A percentile compares a stretch with the other conserved stretches of the same genome.
Conservation (phyloP, 306 rosid genomes). For the Prunus persica region Prunus_persica_NCBIv2 NC_034010.1:22790501-22791000, state of each 20-base stretch:
- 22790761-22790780: slow-evolving; percentile 50
- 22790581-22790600: slow-evolving; percentile 49
- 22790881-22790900: slow-evolving; percentile 43
- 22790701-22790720: slow-evolving; percentile 58
- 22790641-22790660: slow-evolving; percentile 50
- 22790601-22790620: slow-evolving; percentile 73
- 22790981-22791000: slow-evolving; percentile 42
- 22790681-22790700: slow-evolving; percentile 54
- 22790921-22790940: slow-evolving; percentile 3
- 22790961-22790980: slow-evolving; percentile 37
- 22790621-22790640: slow-evolving; percentile 70
- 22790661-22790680: slow-evolving; percentile 94
- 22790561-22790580: slow-evolving; percentile 23
- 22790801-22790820: slow-evolving; percentile 54
- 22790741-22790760: slow-evolving; percentile 57
- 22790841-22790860: slow-evolving; percentile 31
- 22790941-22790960: slow-evolving; percentile 27
- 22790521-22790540: neutral
- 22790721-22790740: slow-evolving; percentile 51
- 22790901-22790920: slow-evolving; percentile 3
- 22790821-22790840: slow-evolving; percentile 20
- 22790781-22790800: slow-evolving; percentile 61
- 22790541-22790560: neutral
- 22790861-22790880: slow-evolving; percentile 30
- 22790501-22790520: neutral